Evolutionary conservation across 306 rosid genomes (phyloP).

Genomic region (Luffa acutangula): DNA sequence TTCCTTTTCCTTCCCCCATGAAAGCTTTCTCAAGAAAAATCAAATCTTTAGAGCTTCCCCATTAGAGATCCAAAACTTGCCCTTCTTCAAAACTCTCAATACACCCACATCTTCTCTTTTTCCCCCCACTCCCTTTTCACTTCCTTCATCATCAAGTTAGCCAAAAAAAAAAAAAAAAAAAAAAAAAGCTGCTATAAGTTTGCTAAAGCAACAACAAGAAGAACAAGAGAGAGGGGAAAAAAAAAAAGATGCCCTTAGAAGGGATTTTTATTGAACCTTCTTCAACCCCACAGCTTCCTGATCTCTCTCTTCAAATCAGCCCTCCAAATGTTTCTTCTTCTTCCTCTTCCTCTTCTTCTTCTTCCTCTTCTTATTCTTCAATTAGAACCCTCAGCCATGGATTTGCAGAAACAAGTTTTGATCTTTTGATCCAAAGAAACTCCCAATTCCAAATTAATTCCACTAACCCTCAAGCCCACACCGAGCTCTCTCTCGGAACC

Average conservation of each 20-base stretch:
- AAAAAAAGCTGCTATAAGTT: conserved; percentile 3
- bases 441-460: conserved; percentile 9
- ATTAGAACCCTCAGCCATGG: conserved; percentile 6
- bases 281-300: conserved; percentile 44
- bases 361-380: conserved; percentile 4
- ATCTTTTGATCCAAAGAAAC: conserved; percentile 13
- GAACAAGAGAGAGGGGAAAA: too few relatives aligned
- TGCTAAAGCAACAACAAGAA: neutral
- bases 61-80: neutral
- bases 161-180: conserved; percentile 11
- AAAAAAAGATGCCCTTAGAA: conserved; percentile 73
- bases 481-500: conserved; percentile 64
- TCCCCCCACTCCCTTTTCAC: neutral
- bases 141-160: conserved; percentile 17
- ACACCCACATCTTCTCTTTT: neutral
- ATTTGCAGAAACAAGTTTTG: conserved; percentile 1
- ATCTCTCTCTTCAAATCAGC: conserved; percentile 88
- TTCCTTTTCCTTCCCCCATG: neutral
- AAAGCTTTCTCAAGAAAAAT: neutral
- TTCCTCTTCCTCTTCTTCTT: conserved; percentile 8
- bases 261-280: conserved; percentile 68
- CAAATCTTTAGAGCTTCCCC: neutral
- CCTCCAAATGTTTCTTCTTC: conserved; percentile 41
- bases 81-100: neutral
- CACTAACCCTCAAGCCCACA: conserved; percentile 27